Percentiles rank a stretch among this genome's conserved stretches.
Conservation (phyloP, 2,329 filamentous ascomycete genomes). For the Fusarium nygamai region DNA sequence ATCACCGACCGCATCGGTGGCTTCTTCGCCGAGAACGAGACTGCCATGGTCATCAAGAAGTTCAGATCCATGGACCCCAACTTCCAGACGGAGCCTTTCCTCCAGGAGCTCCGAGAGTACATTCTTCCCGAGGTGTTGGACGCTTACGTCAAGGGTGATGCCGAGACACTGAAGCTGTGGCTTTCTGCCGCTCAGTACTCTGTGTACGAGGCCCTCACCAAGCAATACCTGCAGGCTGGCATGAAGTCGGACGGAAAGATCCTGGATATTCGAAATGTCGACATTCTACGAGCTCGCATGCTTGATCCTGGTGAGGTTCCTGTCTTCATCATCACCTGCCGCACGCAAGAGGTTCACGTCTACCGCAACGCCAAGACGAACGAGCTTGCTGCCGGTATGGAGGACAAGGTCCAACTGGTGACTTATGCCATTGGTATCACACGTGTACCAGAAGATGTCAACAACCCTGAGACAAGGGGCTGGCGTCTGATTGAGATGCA, state of each 20-base stretch:
- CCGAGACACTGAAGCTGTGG: constrained; percentile 91
- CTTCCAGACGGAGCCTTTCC: constrained; percentile 95
- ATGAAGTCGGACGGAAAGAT: constrained; percentile 96
- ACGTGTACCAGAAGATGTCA: constrained; percentile 91
- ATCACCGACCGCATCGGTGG: constrained; percentile 93
- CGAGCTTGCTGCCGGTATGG: constrained; percentile 94
- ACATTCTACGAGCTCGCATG: constrained; percentile 83
- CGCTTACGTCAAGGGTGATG: constrained; percentile 96
- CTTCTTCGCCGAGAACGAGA: constrained; percentile 99
- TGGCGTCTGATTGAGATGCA: constrained; percentile 99
- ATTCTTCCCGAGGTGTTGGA: constrained; percentile 97
- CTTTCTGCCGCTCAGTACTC: constrained; percentile 95
- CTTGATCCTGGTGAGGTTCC: constrained; percentile 88
- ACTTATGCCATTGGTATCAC: constrained; percentile 98
- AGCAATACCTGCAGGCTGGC: constrained; percentile 93
- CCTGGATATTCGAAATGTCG: constrained; percentile 92
- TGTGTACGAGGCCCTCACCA: constrained; percentile 95
- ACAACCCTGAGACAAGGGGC: constrained; percentile 94
- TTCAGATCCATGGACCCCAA: constrained; percentile 94
- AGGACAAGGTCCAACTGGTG: constrained; percentile 97
- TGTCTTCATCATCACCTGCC: constrained; percentile 96
- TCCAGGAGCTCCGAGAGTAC: constrained; percentile 96
- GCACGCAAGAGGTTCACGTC: constrained; percentile 97
- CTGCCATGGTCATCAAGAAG: constrained; percentile 96
- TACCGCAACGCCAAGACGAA: constrained; percentile 92